Conservation (phyloP, 257 asterid genomes). For the Capsicum pubescens region DNA sequence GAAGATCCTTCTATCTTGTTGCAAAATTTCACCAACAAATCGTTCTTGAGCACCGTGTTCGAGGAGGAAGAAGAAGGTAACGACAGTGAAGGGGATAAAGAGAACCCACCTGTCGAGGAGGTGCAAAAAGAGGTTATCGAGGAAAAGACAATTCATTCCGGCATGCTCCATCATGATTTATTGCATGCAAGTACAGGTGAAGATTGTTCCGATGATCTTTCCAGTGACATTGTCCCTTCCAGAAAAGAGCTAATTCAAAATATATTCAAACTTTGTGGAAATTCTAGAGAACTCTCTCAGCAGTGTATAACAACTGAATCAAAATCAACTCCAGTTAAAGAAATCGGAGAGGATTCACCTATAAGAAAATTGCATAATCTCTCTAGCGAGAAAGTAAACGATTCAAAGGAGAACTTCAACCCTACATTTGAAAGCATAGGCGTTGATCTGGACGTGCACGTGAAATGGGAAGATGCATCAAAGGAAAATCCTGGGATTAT, state of each 20-base stretch:
- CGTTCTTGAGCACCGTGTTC: slow-evolving; percentile 71
- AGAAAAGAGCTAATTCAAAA: slow-evolving; percentile 66
- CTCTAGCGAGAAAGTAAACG: slow-evolving; percentile 32
- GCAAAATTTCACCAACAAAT: slow-evolving; percentile 46
- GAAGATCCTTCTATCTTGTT: slow-evolving; percentile 36
- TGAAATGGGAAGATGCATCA: slow-evolving; percentile 85
- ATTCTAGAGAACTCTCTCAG: slow-evolving; percentile 56
- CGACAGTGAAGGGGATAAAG: slow-evolving; percentile 55
- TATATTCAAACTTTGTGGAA: slow-evolving; percentile 74
- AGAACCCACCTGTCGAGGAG: slow-evolving; percentile 56
- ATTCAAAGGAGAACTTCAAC: slow-evolving; percentile 51
- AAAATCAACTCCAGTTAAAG: slow-evolving; percentile 27
- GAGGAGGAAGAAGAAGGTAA: slow-evolving; percentile 83
- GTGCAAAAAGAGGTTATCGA: slow-evolving; percentile 83
- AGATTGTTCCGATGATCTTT: slow-evolving; percentile 35
- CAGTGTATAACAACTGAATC: slow-evolving; percentile 9
- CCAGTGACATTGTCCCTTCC: slow-evolving; percentile 39
- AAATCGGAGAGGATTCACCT: slow-evolving; percentile 34
- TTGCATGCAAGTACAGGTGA: background rate
- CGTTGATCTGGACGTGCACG: slow-evolving; percentile 55
- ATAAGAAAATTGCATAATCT: slow-evolving; percentile 14
- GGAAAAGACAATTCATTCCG: slow-evolving; percentile 54
- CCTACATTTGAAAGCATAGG: slow-evolving; percentile 30
- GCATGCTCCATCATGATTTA: background rate
- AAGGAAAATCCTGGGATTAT: slow-evolving; percentile 75